Base-by-base conservation (phyloP, 2,329 filamentous ascomycete species). In the Colletotrichum graminicola region DNA sequence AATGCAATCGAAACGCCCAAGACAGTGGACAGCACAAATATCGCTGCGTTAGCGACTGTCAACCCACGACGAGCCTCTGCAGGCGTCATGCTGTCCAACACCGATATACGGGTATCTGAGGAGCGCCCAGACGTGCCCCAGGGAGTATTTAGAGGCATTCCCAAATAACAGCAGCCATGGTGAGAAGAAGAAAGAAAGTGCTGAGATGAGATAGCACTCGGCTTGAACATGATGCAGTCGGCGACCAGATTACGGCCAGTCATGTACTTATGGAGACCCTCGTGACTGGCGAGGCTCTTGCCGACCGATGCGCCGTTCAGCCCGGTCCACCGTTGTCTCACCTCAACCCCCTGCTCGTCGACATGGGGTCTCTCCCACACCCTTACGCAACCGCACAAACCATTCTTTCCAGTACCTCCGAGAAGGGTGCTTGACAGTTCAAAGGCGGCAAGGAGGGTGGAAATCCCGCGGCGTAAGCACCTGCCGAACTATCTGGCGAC, bases 291-390 rank as follows among this genome's bases (percentile, higher is more conserved):
- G 62, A 74, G 73, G 73, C 72, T 74, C 68, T 72, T 74, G 73
- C 73, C 73, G 73, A 74, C 72, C 62, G 65, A 70, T 67, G 68
- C 68, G 68, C 68, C 73, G 67, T 74, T 67, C 73, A 67, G 57
- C 72, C 71, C 72, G 68, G 66, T 67, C 72, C 69, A 73, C 66
- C 63, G 47, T 61, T 73, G 74, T 74, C 72, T 73, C 66, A 73
- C 65, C 66, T 52, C 6, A 1, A 56, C 65, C 74, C 74, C 74
- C 74, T 75, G 73, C 73, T 73, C 70, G 34, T n/a, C 45, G 73
- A 72, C 72, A 67, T 65, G 74, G 74, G 69, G 63, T 41, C 49
- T 67, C 67, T 75, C 62, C 73, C 74, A 75, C 74, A 75, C 74
- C 69, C 68, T 75, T 64, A 70, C 71, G 73, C 69, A 67, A 39